Evolutionary conservation across 257 asterid species (phyloP).

Genomic region (Gentiana macrophylla): DNA sequence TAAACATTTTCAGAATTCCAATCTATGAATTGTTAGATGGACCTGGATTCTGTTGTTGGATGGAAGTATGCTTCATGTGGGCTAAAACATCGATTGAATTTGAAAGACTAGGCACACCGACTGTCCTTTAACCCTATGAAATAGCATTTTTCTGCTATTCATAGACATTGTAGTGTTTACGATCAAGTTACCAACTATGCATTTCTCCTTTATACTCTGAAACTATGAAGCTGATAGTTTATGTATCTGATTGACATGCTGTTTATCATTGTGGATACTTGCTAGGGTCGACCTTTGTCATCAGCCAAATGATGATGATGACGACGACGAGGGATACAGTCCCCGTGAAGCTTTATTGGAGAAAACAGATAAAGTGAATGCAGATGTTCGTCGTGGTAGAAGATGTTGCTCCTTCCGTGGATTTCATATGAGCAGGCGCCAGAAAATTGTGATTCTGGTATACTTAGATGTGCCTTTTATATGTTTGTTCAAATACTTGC

Average conservation of each 20-base stretch:
- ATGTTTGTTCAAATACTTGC: background rate
- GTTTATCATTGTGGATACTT: slow-evolving; percentile 19
- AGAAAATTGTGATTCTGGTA: slow-evolving; percentile 84
- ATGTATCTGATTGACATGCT: background rate
- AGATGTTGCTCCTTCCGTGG: slow-evolving; percentile 54
- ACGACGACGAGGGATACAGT: slow-evolving; percentile 66
- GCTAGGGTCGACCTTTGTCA: slow-evolving; percentile 97
- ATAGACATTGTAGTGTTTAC: too few species aligned
- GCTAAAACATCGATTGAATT: too few species aligned
- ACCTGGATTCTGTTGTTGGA: too few species aligned
- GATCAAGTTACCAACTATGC: too few species aligned
- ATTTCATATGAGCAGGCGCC: slow-evolving; percentile 69
- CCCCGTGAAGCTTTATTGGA: slow-evolving; percentile 61
- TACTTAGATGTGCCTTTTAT: background rate
- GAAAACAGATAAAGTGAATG: slow-evolving; percentile 35
- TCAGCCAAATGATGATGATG: slow-evolving; percentile 69
- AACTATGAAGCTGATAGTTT: background rate
- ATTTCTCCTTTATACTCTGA: background rate
- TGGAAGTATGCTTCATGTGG: too few species aligned
- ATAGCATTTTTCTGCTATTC: too few species aligned
- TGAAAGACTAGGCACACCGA: too few species aligned
- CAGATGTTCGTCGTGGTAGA: slow-evolving; percentile 28
- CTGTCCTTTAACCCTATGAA: too few species aligned
- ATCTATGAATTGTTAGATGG: too few species aligned
- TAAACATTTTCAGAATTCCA: background rate